Conservation (phyloP, 139 green algal species). For the Micromonas commoda region DNA sequence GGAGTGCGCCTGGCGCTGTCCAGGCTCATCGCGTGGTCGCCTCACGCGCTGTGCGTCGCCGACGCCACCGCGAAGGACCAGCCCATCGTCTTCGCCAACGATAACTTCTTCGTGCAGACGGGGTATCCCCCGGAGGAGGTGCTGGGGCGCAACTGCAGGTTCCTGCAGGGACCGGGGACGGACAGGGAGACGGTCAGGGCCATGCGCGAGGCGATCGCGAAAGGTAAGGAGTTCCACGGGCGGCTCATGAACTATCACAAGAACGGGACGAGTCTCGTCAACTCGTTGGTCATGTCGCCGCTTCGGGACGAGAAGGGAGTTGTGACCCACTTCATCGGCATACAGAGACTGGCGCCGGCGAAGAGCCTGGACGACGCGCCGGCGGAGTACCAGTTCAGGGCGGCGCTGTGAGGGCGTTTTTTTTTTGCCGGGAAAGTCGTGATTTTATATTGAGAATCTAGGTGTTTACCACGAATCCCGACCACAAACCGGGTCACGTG, state of each 20-base stretch:
- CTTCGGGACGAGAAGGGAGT: constrained; percentile 61
- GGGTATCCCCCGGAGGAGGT: constrained; percentile 85
- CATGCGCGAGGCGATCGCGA: constrained; percentile 61
- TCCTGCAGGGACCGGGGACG: constrained; percentile 91
- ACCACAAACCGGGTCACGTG: too few species aligned
- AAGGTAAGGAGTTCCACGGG: constrained; percentile 38
- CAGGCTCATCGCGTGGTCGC: not conserved
- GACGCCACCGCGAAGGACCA: constrained; percentile 46
- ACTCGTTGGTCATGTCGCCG: constrained; percentile 85
- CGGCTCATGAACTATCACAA: constrained; percentile 88
- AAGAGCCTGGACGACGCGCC: not conserved
- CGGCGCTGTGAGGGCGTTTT: not conserved
- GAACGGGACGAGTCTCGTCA: constrained; percentile 79
- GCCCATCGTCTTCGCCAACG: constrained; percentile 31
- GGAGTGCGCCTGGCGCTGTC: not conserved
- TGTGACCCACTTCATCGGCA: constrained; percentile 73
- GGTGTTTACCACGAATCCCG: too few species aligned
- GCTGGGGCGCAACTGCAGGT: constrained; percentile 92
- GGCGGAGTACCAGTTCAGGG: not conserved
- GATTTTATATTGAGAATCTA: too few species aligned
- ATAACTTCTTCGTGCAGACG: constrained; percentile 77
- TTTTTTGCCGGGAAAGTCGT: too few species aligned
- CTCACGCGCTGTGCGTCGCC: constrained; percentile 38
- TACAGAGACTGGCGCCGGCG: constrained; percentile 45
- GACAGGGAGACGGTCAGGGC: constrained; percentile 75